Evolutionary conservation across 1,284 basidiomycete genomes (phyloP).

Genomic region (Heliocybe sulcata): DNA sequence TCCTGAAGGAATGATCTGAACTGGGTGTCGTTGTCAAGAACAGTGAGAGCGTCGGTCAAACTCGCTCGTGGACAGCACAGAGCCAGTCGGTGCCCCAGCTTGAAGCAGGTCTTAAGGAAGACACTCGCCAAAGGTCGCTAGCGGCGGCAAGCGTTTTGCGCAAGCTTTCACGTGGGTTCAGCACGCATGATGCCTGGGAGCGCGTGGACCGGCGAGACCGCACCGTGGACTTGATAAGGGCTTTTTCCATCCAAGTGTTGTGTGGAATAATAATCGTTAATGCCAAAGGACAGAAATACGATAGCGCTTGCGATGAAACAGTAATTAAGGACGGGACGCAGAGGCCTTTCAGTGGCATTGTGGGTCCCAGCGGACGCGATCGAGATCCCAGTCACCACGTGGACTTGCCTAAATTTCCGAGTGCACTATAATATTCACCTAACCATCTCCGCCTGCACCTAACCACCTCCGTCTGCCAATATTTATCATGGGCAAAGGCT

Average conservation of each 20-base stretch:
- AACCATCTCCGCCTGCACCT: neutral
- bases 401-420: neutral
- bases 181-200: no score
- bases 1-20: neutral
- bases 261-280: no score
- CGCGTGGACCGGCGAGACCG: no score
- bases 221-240: no score
- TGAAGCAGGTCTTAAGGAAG: neutral
- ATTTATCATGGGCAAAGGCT: conserved; percentile 56
- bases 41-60: neutral
- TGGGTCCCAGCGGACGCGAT: neutral
- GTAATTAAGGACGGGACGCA: neutral
- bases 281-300: no score
- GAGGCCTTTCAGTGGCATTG: neutral
- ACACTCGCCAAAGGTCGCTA: neutral
- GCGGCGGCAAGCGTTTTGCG: neutral
- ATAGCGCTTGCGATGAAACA: no score
- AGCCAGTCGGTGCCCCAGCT: neutral
- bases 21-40: neutral
- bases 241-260: no score
- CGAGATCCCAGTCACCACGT: neutral
- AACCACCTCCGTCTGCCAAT: neutral
- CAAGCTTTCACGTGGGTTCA: neutral
- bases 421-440: neutral
- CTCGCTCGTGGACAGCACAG: neutral